phyloP scores from a whole-genome alignment of 2,329 filamentous ascomycete genomes.

The Trichoderma aggressivum region DNA sequence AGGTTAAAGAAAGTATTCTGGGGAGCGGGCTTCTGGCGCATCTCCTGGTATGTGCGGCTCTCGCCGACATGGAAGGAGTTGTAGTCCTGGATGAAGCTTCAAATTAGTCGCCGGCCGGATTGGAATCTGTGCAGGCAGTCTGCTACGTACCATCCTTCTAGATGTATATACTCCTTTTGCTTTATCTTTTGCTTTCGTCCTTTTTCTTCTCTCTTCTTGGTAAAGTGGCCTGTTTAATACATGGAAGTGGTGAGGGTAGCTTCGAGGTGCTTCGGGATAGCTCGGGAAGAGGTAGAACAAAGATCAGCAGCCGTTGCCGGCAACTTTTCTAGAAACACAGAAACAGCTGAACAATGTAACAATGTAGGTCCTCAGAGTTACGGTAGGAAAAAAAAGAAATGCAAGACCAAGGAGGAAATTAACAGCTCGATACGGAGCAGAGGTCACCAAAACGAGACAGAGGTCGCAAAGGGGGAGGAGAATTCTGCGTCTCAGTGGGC shows the following conservation, averaged over 20 bases:
- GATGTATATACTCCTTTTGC: background rate
- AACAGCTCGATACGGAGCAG: constrained; percentile 28
- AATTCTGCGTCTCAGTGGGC: constrained; percentile 37
- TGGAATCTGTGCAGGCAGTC: too few relatives aligned
- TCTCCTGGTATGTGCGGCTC: constrained; percentile 44
- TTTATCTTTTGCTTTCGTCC: background rate
- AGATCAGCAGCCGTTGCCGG: constrained; percentile 38
- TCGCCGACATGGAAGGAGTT: constrained; percentile 36
- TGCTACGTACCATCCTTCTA: constrained; percentile 34
- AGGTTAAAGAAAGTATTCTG: constrained; percentile 61
- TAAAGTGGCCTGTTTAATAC: background rate
- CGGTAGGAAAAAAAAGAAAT: constrained; percentile 20
- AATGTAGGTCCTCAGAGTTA: constrained; percentile 28
- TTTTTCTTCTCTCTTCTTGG: background rate
- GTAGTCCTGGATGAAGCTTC: constrained; percentile 32
- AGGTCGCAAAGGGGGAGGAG: constrained; percentile 42
- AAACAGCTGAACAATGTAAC: constrained; percentile 16
- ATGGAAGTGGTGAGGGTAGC: background rate
- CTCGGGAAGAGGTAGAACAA: background rate
- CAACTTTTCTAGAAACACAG: constrained; percentile 29
- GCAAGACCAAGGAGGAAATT: constrained; percentile 28
- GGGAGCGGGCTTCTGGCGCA: constrained; percentile 48
- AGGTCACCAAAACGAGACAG: constrained; percentile 33
- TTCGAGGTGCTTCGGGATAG: background rate
- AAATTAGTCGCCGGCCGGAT: background rate